Conservation (phyloP, 1,284 basidiomycete genomes). For the Apiotrichum laibachii region DNA sequence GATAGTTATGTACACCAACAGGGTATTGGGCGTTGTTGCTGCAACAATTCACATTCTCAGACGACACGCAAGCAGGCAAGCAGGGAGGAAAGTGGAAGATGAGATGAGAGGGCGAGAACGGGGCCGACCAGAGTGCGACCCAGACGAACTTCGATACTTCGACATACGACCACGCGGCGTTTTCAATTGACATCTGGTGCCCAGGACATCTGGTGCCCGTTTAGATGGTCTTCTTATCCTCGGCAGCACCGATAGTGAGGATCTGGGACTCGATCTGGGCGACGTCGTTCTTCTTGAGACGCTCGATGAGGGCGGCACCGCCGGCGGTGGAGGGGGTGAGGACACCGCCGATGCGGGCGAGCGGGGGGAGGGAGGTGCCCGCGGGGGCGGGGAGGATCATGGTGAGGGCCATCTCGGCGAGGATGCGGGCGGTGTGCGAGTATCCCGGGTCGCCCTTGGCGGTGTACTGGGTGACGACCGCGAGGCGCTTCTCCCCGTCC, state of each 20-base stretch:
- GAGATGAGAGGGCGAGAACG: too few relatives aligned
- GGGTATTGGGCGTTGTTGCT: background rate
- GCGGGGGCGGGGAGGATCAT: constrained; percentile 57
- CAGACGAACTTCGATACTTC: too few relatives aligned
- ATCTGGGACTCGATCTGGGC: constrained; percentile 28
- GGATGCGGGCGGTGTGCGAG: constrained; percentile 66
- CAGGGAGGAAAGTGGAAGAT: too few relatives aligned
- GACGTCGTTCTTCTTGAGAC: constrained; percentile 54
- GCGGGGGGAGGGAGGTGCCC: constrained; percentile 56
- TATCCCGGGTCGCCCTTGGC: constrained; percentile 80
- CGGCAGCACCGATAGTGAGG: constrained; percentile 3
- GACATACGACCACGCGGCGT: too few relatives aligned
- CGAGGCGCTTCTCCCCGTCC: constrained; percentile 48
- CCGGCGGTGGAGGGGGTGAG: constrained; percentile 74
- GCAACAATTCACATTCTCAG: background rate
- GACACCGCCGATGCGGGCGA: constrained; percentile 66
- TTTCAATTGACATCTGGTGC: too few relatives aligned
- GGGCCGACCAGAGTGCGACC: too few relatives aligned
- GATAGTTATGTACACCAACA: background rate
- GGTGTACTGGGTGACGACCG: constrained; percentile 62
- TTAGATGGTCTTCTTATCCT: constrained; percentile 7
- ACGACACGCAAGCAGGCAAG: too few relatives aligned
- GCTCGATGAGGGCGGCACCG: constrained; percentile 66
- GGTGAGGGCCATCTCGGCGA: constrained; percentile 70
- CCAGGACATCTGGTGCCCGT: background rate